Percentiles rank a stretch among this genome's conserved stretches.
phyloP scores from a whole-genome alignment of 177 flowering plant species.

The Tripterygium wilfordii region DNA sequence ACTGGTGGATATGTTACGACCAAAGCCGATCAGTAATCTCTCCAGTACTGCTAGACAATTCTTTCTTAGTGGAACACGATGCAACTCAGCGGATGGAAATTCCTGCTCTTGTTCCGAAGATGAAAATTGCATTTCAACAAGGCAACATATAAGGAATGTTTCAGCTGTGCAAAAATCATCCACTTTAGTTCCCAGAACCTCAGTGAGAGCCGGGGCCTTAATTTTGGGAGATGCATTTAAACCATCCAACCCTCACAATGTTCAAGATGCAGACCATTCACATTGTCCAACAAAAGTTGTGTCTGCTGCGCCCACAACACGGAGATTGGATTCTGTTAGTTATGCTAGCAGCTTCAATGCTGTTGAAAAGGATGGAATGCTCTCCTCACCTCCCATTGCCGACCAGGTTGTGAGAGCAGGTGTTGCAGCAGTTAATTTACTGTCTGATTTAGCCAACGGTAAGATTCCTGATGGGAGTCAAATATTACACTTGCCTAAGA shows the following conservation, averaged over 20 bases:
- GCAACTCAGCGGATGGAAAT: conserved; percentile 68
- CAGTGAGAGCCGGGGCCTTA: conserved; percentile 25
- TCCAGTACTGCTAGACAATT: conserved; percentile 79
- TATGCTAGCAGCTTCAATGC: conserved; percentile 28
- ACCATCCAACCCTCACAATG: conserved; percentile 21
- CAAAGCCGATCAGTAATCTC: conserved; percentile 73
- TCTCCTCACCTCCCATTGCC: conserved; percentile 31
- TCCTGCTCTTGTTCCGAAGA: conserved; percentile 73
- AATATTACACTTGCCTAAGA: conserved; percentile 15
- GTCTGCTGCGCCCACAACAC: conserved; percentile 25
- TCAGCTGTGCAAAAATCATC: conserved; percentile 35
- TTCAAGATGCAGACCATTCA: conserved; percentile 20
- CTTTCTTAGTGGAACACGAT: conserved; percentile 67
- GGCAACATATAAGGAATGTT: conserved; percentile 34
- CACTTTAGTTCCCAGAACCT: conserved; percentile 30
- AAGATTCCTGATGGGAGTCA: conserved; percentile 60
- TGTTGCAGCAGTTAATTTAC: conserved; percentile 56
- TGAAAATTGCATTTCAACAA: conserved; percentile 53
- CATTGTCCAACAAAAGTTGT: conserved; percentile 25
- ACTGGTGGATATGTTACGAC: conserved; percentile 92
- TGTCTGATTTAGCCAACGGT: conserved; percentile 56
- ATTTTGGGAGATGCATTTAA: conserved; percentile 30
- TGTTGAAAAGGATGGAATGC: conserved; percentile 21
- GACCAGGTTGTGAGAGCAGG: conserved; percentile 72
- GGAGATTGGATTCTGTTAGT: conserved; percentile 28